These are phyloP conservation scores for Colletotrichum sp. DNA, from an alignment of 2,329 filamentous ascomycete genomes.

Conservation along the genomic window DNA sequence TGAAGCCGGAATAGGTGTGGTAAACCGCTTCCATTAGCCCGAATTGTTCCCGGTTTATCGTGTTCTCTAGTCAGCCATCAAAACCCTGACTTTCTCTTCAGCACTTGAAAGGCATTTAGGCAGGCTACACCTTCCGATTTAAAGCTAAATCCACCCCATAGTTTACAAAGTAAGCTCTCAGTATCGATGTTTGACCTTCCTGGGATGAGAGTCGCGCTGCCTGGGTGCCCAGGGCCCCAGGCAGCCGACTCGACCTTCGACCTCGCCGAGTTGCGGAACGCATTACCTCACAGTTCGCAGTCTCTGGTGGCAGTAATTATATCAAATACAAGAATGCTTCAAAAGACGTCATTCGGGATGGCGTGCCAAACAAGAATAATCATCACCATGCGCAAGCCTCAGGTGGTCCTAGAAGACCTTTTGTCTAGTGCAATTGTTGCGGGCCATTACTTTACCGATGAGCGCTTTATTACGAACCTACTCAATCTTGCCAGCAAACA, in stretches of 20 bases:
- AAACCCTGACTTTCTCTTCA: neutral
- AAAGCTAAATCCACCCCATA: neutral
- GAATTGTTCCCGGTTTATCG: neutral
- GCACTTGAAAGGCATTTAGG: neutral
- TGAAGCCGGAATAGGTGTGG: neutral
- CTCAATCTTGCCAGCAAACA: neutral
- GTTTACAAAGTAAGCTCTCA: neutral
- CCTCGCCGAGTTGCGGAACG: neutral
- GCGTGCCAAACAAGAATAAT: neutral
- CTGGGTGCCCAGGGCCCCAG: neutral
- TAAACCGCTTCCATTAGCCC: neutral
- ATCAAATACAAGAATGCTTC: neutral
- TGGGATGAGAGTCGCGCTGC: neutral
- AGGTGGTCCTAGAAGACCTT: neutral
- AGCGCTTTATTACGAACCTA: neutral
- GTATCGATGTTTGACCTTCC: neutral
- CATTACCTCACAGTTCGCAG: neutral
- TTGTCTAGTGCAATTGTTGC: neutral
- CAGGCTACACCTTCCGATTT: neutral
- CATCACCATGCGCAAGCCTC: neutral
- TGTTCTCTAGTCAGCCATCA: neutral
- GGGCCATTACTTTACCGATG: neutral
- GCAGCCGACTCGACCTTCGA: neutral
- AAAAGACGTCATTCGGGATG: neutral
- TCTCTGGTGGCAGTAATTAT: fast-evolving